A percentile compares a stretch with the other conserved stretches of the same genome.
Conservation (phyloP, 805 yeast species). For the Pichia nanzhaoensis region DNA sequence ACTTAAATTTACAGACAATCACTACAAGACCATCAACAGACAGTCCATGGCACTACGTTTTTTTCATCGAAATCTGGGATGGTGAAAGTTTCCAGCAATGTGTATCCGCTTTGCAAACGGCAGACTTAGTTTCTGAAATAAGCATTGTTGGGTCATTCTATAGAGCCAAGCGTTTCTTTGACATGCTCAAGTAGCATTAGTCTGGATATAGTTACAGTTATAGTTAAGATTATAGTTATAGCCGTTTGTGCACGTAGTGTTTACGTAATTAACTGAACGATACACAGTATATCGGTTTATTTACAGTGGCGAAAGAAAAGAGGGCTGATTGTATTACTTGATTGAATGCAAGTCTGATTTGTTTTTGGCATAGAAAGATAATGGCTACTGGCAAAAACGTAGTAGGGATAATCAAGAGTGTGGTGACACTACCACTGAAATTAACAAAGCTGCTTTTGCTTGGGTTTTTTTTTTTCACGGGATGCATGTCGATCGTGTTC, state of each 20-base stretch:
- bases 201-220: neutral
- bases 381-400: neutral
- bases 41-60: conserved; percentile 73
- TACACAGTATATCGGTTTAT: neutral
- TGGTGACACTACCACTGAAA: neutral
- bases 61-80: conserved; percentile 63
- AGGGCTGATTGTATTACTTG: no score
- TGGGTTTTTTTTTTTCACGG: conserved; percentile 27
- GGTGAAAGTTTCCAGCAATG: conserved; percentile 28
- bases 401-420: neutral
- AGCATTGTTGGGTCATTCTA: conserved; percentile 51
- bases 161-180: conserved; percentile 68
- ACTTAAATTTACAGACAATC: conserved; percentile 62
- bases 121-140: conserved; percentile 38
- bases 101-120: conserved; percentile 34
- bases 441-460: conserved; percentile 17
- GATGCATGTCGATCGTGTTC: conserved; percentile 38
- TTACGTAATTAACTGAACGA: no score
- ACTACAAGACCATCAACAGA: conserved; percentile 69
- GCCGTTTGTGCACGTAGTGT: neutral
- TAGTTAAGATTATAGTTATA: neutral
- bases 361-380: no score
- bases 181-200: conserved; percentile 43
- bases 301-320: no score
- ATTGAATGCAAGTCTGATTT: no score